Conservation (phyloP, 1,139 yeast species). For the Scheffersomyces lignicola region DNA sequence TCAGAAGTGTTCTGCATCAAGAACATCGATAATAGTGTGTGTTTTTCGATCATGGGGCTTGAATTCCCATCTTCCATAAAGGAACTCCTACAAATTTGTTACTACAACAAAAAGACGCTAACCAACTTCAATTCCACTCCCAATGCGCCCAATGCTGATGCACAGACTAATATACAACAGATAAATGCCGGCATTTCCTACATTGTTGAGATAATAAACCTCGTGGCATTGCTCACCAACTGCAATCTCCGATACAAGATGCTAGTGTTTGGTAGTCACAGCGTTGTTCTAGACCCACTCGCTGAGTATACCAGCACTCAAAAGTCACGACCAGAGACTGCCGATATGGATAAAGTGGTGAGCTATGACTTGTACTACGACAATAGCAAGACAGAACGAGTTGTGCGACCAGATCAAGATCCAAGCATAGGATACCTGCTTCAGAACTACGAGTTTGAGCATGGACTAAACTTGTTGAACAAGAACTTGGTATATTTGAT, state of each 20-base stretch:
- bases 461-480: conserved; percentile 33
- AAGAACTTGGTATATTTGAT: conserved; percentile 31
- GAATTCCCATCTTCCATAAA: conserved; percentile 37
- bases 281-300: conserved; percentile 28
- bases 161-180: conserved; percentile 16
- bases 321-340: not conserved
- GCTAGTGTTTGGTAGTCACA: conserved; percentile 21
- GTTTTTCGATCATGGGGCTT: conserved; percentile 34
- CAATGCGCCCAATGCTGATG: conserved; percentile 5
- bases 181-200: conserved; percentile 36
- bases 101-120: conserved; percentile 20
- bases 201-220: conserved; percentile 27
- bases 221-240: conserved; percentile 26
- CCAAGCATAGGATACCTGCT: conserved; percentile 12
- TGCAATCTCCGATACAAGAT: conserved; percentile 31
- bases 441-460: conserved; percentile 33
- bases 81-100: conserved; percentile 31
- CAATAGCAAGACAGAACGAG: conserved; percentile 21
- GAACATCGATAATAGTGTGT: conserved; percentile 20
- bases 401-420: conserved; percentile 11
- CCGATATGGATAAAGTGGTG: not conserved
- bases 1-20: conserved; percentile 30
- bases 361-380: conserved; percentile 33
- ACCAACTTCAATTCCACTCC: conserved; percentile 8
- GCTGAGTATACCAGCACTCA: conserved; percentile 6